Conservation (phyloP, 2,329 filamentous ascomycete genomes). For the Cercospora canescens region DNA sequence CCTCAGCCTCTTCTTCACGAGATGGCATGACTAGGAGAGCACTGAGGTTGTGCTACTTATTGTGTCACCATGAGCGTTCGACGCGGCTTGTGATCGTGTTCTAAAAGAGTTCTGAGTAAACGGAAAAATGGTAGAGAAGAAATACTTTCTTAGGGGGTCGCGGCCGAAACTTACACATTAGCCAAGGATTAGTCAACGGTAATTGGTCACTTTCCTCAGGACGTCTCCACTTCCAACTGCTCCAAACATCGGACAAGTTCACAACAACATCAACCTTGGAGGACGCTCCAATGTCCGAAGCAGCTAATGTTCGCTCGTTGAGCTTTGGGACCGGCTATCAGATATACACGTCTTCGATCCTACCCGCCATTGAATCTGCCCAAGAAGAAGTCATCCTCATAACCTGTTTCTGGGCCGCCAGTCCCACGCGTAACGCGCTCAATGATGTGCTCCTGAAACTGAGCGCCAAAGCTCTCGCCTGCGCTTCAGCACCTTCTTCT, state of each 20-base stretch:
- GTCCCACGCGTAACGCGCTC: constrained; percentile 60
- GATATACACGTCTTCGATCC: constrained; percentile 47
- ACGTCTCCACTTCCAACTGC: neutral
- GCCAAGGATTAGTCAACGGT: neutral
- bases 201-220: neutral
- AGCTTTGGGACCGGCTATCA: constrained; percentile 47
- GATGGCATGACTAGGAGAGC: neutral
- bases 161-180: neutral
- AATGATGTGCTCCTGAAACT: constrained; percentile 59
- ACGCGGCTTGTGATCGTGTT: too few species aligned
- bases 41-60: neutral
- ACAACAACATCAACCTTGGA: neutral
- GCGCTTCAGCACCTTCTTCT: neutral
- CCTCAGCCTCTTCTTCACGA: neutral
- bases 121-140: neutral
- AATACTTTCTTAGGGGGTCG: neutral
- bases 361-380: constrained; percentile 63
- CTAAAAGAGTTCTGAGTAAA: too few species aligned
- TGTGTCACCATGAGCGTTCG: too few species aligned
- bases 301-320: constrained; percentile 37
- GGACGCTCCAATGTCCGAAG: neutral
- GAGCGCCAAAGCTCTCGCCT: constrained; percentile 48
- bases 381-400: constrained; percentile 70
- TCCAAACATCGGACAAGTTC: neutral
- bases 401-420: constrained; percentile 80